Base-by-base conservation (phyloP, 805 yeast species). In the Sungouiella blattae region DNA sequence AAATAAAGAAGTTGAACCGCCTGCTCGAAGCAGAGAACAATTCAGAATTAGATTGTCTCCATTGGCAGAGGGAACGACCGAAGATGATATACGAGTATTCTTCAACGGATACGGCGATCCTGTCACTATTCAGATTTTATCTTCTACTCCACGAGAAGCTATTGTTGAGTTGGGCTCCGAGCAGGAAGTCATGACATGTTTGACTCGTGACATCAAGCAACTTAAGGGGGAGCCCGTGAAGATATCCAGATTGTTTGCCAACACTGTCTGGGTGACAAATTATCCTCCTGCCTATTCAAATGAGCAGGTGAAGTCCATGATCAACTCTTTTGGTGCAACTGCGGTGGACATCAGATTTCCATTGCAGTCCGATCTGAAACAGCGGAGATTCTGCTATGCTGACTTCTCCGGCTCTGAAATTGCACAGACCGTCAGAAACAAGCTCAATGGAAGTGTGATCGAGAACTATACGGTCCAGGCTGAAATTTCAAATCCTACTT, bases 181-280 rank as follows among this genome's bases (percentile, higher is more conserved):
- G 33, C 57, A 58, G 6, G 77, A 67, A 21, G 70, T 80, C 1
- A 55, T 77, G 1, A 57, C 80, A 3, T 85, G 87, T 0, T 55
- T 82, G 29, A 79, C 89, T 0, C 78, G 73, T 43, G 75, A 77
- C 21, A 65, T 58, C 39, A 82, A 81, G 48, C 50, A 39, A 7
- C 37, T 81, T 0, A 66, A 64, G 0, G 73, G 66, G 0, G 35
- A 49, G 1, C 67, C 63, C 25, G 60, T 86, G 0, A 32, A 47
- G 3, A 83, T 86, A 0, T 53, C 52, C 3, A 57, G 72, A 23
- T 56, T 76, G 2, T 50, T 59, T 14, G 62, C 71, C 11, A 62
- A 75, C 24, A 81, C 87, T 0, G 39, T 86, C 1, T 87, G 87
- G 82, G 78, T 80, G 2, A 75, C 89, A 0, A 86, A 86, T 49